These are phyloP conservation scores for Coffea eugenioides DNA, from an alignment of 257 asterid genomes.

Conservation along the genomic window DNA sequence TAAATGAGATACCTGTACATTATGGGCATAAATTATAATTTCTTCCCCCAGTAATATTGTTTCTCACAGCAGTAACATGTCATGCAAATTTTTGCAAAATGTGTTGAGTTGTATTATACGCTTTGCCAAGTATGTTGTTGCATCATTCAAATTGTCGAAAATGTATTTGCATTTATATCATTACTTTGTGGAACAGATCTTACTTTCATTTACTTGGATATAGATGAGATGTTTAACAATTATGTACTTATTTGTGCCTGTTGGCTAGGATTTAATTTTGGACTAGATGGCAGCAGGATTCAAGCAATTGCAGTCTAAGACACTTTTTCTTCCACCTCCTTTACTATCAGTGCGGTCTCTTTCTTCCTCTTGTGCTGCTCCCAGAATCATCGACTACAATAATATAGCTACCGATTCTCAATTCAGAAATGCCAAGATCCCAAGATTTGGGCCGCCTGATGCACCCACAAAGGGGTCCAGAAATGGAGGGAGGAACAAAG, in stretches of 20 bases:
- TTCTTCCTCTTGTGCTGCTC: slow-evolving; percentile 35
- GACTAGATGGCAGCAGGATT: slow-evolving; percentile 39
- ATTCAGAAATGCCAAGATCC: slow-evolving; percentile 8
- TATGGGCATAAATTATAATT: not conserved
- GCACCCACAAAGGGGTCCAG: slow-evolving; percentile 12
- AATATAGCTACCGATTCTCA: slow-evolving; percentile 5
- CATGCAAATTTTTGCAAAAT: not conserved
- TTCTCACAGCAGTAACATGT: not conserved
- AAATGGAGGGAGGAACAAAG: slow-evolving; percentile 20
- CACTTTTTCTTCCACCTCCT: slow-evolving; percentile 1
- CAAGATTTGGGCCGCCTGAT: slow-evolving; percentile 11
- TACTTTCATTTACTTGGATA: not conserved
- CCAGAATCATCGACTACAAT: slow-evolving; percentile 12
- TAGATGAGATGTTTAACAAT: not conserved
- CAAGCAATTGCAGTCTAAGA: slow-evolving; percentile 33
- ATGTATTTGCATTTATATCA: not conserved
- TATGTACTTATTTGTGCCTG: not conserved
- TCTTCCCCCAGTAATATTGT: not conserved
- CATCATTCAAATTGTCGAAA: not conserved
- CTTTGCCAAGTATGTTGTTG: not conserved
- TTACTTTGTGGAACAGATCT: not conserved
- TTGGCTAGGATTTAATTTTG: slow-evolving; percentile 6
- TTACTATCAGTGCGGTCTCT: slow-evolving; percentile 19
- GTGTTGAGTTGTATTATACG: not conserved
- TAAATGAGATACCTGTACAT: not conserved